Evolutionary conservation across 225 moss, liverwort and hornwort species (phyloP).

Genomic region (Marchantia paleacea): DNA sequence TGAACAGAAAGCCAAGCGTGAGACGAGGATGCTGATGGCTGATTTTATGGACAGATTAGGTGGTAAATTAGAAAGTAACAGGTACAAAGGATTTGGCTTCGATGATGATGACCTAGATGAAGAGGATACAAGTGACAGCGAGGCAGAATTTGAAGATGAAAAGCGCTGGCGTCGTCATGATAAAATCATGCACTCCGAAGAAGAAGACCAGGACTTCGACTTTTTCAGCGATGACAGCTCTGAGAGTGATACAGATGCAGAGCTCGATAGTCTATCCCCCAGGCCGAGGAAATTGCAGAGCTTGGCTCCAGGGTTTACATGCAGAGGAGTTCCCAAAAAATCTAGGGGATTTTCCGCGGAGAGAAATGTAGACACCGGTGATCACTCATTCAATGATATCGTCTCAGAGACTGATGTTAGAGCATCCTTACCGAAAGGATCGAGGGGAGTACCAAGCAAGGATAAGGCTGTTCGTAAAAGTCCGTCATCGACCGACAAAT

Average conservation of each 20-base stretch:
- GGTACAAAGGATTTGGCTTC: slow-evolving; percentile 15
- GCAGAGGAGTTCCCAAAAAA: slow-evolving; percentile 12
- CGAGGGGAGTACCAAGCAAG: slow-evolving; percentile 9
- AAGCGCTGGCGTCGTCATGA: slow-evolving; percentile 16
- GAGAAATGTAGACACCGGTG: not conserved
- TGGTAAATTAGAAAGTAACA: not conserved
- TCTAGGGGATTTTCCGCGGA: slow-evolving; percentile 26
- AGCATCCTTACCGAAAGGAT: slow-evolving; percentile 19
- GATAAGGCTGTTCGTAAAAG: slow-evolving; percentile 18
- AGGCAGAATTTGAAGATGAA: slow-evolving; percentile 25
- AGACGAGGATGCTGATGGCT: slow-evolving; percentile 25
- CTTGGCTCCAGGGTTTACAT: slow-evolving; percentile 3
- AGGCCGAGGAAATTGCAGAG: slow-evolving; percentile 9
- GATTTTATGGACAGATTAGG: slow-evolving; percentile 6
- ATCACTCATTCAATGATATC: not conserved
- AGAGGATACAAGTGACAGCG: slow-evolving; percentile 19
- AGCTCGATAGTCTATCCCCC: not conserved
- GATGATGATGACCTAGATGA: slow-evolving; percentile 23
- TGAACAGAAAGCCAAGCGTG: slow-evolving; percentile 37
- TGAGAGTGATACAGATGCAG: slow-evolving; percentile 30
- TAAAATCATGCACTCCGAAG: not conserved
- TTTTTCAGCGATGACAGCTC: slow-evolving; percentile 29
- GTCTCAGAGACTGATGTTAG: slow-evolving; percentile 12
- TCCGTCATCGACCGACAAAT: not conserved
- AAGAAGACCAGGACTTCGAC: slow-evolving; percentile 18